Percentiles rank a stretch among this genome's conserved stretches.
Evolutionary conservation across 2,329 filamentous ascomycete genomes (phyloP).

Genomic region (Clarireedia paspali): DNA sequence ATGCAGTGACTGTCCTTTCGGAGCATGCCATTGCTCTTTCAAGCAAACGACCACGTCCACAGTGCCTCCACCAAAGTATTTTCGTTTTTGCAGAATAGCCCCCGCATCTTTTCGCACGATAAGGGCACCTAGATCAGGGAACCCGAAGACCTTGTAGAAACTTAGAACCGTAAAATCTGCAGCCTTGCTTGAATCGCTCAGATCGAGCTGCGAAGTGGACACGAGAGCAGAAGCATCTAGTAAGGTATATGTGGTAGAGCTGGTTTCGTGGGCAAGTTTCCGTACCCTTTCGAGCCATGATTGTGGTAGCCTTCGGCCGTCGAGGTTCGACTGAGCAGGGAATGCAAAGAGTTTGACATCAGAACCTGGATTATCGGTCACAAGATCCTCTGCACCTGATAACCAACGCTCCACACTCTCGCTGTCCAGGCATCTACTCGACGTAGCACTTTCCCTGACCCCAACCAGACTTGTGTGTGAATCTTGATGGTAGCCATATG

Average conservation of each 20-base stretch:
- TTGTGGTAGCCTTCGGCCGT: slow-evolving; percentile 63
- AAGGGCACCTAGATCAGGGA: slow-evolving; percentile 81
- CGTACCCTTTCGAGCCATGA: slow-evolving; percentile 54
- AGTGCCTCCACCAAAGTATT: slow-evolving; percentile 90
- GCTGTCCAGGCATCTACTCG: slow-evolving; percentile 61
- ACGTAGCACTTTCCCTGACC: slow-evolving; percentile 60
- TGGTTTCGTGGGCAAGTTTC: slow-evolving; percentile 20
- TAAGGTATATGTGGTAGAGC: slow-evolving; percentile 50
- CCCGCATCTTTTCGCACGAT: slow-evolving; percentile 69
- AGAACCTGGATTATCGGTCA: slow-evolving; percentile 17
- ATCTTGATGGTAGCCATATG: slow-evolving; percentile 76
- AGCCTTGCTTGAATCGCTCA: slow-evolving; percentile 50
- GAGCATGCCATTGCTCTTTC: slow-evolving; percentile 76
- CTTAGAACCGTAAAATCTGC: slow-evolving; percentile 85
- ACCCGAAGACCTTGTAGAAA: slow-evolving; percentile 97
- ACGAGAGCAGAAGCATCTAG: slow-evolving; percentile 79
- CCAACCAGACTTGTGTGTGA: slow-evolving; percentile 86
- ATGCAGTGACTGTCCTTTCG: slow-evolving; percentile 65
- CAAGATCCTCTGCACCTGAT: slow-evolving; percentile 30
- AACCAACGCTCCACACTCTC: slow-evolving; percentile 60
- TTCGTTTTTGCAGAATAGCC: slow-evolving; percentile 54
- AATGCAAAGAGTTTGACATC: slow-evolving; percentile 61
- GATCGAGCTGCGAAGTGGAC: slow-evolving; percentile 68
- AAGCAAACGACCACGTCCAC: slow-evolving; percentile 79
- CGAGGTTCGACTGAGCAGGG: slow-evolving; percentile 43